phyloP scores from a whole-genome alignment of 768 basidiomycete species.

The Suillus plorans region DNA sequence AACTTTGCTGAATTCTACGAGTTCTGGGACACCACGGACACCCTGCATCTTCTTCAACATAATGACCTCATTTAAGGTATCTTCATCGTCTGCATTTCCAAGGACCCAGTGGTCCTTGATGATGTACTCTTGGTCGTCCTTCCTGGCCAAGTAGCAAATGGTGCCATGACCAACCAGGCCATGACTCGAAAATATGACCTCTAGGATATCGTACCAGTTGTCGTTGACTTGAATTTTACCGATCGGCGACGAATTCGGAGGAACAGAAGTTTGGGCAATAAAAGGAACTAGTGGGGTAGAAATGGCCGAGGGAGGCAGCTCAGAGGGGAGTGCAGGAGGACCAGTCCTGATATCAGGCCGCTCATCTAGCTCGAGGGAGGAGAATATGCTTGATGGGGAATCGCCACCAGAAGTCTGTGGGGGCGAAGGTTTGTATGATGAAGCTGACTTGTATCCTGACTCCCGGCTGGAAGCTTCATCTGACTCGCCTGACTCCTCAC shows the following conservation, averaged over 20 bases:
- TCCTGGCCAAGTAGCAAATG: background rate
- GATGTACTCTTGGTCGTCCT: background rate
- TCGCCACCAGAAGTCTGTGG: too few species aligned
- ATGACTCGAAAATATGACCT: background rate
- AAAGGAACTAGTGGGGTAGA: background rate
- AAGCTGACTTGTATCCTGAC: background rate
- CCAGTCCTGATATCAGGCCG: background rate
- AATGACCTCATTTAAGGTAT: constrained; percentile 3
- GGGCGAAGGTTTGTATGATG: background rate
- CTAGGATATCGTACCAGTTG: background rate
- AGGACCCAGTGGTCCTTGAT: constrained; percentile 12
- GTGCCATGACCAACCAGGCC: background rate
- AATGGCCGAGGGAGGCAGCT: background rate
- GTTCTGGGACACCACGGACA: constrained; percentile 1
- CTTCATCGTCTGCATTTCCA: background rate
- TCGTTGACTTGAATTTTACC: background rate
- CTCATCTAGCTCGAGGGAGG: background rate
- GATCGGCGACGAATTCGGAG: background rate
- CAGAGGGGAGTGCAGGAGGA: background rate
- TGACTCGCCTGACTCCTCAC: too few species aligned
- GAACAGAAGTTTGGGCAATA: background rate
- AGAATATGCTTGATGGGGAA: background rate
- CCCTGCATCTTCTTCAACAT: constrained; percentile 7
- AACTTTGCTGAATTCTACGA: background rate
- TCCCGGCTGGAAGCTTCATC: background rate